Conservation (phyloP, 2,329 filamentous ascomycete species). For the Diplodia sapinea region DNA sequence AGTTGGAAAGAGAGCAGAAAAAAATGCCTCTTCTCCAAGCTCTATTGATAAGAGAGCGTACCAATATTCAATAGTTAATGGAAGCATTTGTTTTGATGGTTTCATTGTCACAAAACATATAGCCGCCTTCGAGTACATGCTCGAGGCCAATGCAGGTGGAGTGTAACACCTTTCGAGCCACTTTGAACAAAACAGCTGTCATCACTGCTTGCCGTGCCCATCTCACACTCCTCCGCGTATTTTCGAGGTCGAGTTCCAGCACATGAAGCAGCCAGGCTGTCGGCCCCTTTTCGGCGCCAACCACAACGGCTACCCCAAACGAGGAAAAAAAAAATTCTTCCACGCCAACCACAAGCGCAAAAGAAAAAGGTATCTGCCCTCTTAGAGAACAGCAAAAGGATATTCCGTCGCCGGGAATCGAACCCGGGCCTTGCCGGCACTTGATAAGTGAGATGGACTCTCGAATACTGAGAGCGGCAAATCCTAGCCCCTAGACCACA, state of each 20-base stretch:
- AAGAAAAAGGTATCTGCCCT: not conserved
- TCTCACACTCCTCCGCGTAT: not conserved
- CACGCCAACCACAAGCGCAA: slow-evolving; percentile 1
- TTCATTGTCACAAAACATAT: too few species aligned
- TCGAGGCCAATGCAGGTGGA: too few species aligned
- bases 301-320: not conserved
- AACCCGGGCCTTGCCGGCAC: slow-evolving; percentile 18
- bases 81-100: too few species aligned
- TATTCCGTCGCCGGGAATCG: slow-evolving; percentile 11
- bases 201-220: not conserved
- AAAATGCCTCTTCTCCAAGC: too few species aligned
- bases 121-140: too few species aligned
- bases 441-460: slow-evolving; percentile 10
- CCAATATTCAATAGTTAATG: too few species aligned
- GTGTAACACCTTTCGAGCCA: too few species aligned
- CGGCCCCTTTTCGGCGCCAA: not conserved
- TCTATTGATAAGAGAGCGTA: too few species aligned
- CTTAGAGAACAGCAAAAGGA: not conserved
- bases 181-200: too few species aligned
- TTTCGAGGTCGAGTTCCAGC: not conserved
- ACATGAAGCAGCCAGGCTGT: not conserved
- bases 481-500: slow-evolving; percentile 18
- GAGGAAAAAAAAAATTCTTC: not conserved
- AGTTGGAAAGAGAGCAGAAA: too few species aligned
- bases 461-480: slow-evolving; percentile 11